Evolutionary conservation across 2,329 filamentous ascomycete genomes (phyloP), one percentile per base, ranked within the genome.

Genomic region (Aphanocladium album): DNA sequence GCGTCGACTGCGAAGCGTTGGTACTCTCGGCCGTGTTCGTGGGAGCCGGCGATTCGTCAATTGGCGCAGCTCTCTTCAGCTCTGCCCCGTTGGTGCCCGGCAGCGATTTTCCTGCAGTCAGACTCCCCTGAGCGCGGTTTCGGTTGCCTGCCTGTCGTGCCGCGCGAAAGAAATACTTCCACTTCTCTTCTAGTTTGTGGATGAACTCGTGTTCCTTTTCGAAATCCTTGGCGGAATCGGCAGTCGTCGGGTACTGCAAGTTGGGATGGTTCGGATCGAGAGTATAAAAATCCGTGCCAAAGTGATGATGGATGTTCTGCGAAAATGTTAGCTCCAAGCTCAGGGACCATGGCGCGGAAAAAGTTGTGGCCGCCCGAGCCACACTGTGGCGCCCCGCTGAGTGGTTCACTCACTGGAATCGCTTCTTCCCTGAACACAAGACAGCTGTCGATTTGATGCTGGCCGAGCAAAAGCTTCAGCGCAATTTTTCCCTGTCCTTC

Each of bases 261-360:
- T 16, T 2, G 14, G 45, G 50, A 39, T 60, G 41, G 21, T 53
- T 54, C 7, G 27, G 35, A 21, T 60, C 50, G 12, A 23, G 8
- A 53, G 12, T n/a, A 1, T 14, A 19, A 16, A 19, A 12, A 6
- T 19, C 3, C 21, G 43, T 33, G 30, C 30, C 30, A 37, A 30
- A 60, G 21, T 27, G 23, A 8, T 19, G 16, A 14, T 53, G 37
- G 49, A 60, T 49, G 39, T 54, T 7, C 57, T 60, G 30, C 37
- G 37, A 65, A 68, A 67, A 63, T 62, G 63, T 69, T 66, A 69
- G 66, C 57, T 58, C 35, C 33, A n/a, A 43, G 17, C 17, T 46
- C 21, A 23, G 43, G 43, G 43, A 23, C 43, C 6, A 30, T 23
- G 35, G 47, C 19, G 25, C 63, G 67, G 66, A 67, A 60, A 58